These are phyloP conservation scores for Cinchona pubescens DNA, from an alignment of 257 asterid species.

Conservation along the genomic window DNA sequence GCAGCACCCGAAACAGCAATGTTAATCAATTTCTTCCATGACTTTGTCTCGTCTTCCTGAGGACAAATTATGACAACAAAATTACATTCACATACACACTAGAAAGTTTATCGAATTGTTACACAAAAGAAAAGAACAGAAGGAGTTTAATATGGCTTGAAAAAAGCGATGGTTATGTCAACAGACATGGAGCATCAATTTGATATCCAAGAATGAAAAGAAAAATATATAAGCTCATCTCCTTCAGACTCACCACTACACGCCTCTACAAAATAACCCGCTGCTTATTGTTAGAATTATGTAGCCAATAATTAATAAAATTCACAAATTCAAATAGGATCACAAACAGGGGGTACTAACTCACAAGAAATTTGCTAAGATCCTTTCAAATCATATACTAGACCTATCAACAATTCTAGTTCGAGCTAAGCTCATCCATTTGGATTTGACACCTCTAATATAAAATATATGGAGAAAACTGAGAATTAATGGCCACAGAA, in stretches of 20 bases:
- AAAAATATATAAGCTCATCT: background rate
- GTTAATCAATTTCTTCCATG: constrained; percentile 87
- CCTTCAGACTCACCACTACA: background rate
- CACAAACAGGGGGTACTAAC: background rate
- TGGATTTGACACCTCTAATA: background rate
- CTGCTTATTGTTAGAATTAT: too few relatives aligned
- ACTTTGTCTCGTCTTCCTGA: constrained; percentile 89
- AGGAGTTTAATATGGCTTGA: background rate
- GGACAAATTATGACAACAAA: constrained; percentile 3
- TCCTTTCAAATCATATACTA: background rate
- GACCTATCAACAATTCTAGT: background rate
- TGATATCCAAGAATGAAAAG: background rate
- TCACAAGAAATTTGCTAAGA: background rate
- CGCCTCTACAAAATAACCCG: too few relatives aligned
- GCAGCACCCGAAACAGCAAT: constrained; percentile 97
- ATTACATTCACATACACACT: background rate
- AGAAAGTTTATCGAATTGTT: background rate
- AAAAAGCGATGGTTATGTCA: background rate
- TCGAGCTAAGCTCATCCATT: background rate
- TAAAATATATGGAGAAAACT: background rate
- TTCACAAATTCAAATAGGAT: background rate
- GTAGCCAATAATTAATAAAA: too few relatives aligned
- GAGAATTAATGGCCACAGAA: background rate
- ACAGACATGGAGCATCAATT: background rate
- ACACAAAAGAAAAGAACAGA: background rate